Base-by-base conservation (phyloP, 345 rosid species). In the Populus alba region DNA sequence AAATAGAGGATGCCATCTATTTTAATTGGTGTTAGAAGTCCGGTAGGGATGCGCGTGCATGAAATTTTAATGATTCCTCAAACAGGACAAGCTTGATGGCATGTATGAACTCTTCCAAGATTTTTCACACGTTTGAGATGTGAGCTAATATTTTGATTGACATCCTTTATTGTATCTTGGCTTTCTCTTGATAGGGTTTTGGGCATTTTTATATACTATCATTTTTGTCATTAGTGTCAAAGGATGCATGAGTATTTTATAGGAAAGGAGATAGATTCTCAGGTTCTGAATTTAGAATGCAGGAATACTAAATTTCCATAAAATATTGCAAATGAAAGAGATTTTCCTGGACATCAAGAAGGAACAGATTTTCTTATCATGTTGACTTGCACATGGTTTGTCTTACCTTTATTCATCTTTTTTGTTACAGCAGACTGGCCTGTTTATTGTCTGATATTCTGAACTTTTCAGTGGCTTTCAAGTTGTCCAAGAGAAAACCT, bases 401-500 rank as follows among this genome's bases (percentile, higher is more conserved):
- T 8, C 55, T 78, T 47, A 35, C 61, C 18, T 70, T 17, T 39
- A 9, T 65, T 74, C 57, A 41, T 75, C 74, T 78, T 35, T 69
- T 16, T 75, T 67, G 62, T 72, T 70, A 66, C 61, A 43, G 70
- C 59, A 43, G 51, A 73, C 12, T 70, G 47, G 71, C 27, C 78
- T 77, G 4, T 51, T 75, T 75, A 75, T 68, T 80, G 20, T 83
- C 78, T 86, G 76, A 79, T 81, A 49, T 73, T 73, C 57, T 77
- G 53, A 68, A 71, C 29, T 80, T 87, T 91, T 88, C 95, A 96
- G 99, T 94, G 91, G 97, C 98, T 80, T 91, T 91, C 90, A 92
- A 94, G 88, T 80, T 96, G 80, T 94, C 99, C 68, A 94, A 93
- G 97, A 91, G 94, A 86, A 96, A 94, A 86, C 78, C 97, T 78